Percentiles rank a stretch among this genome's conserved stretches.
Evolutionary conservation across 441 rosid genomes (phyloP).

Genomic region (California macrophylla): DNA sequence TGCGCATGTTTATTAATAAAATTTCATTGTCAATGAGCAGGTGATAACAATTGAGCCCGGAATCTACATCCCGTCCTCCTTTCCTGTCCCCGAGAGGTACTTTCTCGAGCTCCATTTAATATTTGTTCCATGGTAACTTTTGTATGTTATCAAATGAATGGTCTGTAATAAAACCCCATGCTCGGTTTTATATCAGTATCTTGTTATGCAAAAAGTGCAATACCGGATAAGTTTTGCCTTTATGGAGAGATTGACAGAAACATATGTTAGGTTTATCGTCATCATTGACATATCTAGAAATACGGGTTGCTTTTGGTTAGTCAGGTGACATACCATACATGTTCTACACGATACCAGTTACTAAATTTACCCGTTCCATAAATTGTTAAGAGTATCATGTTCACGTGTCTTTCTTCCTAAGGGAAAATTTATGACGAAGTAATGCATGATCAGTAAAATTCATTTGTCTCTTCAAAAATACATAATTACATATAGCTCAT

Average conservation of each 20-base stretch:
- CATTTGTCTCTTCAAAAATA: background rate
- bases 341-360: background rate
- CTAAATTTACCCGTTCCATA: background rate
- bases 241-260: no score
- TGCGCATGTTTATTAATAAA: background rate
- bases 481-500: background rate
- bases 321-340: no score
- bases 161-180: background rate
- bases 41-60: slow-evolving; percentile 96
- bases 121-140: background rate
- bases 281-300: background rate
- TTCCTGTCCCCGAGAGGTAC: slow-evolving; percentile 61
- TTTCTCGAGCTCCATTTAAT: slow-evolving; percentile 4
- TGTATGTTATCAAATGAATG: background rate
- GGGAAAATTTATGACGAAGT: background rate
- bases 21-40: slow-evolving; percentile 30
- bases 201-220: background rate
- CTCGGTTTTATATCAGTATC: background rate
- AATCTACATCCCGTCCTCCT: slow-evolving; percentile 62
- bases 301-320: background rate
- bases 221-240: background rate
- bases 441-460: background rate
- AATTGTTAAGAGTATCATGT: background rate
- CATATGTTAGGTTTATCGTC: no score
- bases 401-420: background rate